Conservation (phyloP, 495 filamentous ascomycete species). For the Tuber melanosporum region DNA sequence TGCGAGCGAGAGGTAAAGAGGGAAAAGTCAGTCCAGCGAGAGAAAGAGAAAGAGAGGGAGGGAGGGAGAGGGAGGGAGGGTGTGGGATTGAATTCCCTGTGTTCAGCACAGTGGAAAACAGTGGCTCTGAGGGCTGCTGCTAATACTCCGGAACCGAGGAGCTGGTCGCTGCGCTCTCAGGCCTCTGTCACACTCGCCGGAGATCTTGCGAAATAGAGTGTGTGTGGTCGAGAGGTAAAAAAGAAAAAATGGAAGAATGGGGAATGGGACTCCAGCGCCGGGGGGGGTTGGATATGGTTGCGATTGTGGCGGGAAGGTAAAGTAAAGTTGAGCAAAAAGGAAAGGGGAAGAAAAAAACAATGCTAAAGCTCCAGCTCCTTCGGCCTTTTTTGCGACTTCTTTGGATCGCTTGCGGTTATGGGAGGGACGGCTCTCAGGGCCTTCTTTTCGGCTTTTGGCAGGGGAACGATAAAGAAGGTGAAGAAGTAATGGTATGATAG, state of each 20-base stretch:
- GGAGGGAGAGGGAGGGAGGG: background rate
- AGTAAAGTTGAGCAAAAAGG: slow-evolving; percentile 16
- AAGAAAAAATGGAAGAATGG: slow-evolving; percentile 1
- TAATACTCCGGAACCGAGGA: slow-evolving; percentile 34
- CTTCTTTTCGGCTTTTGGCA: slow-evolving; percentile 16
- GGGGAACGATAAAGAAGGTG: slow-evolving; percentile 12
- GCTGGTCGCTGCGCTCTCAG: slow-evolving; percentile 28
- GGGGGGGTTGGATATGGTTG: background rate
- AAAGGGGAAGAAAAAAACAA: slow-evolving; percentile 18
- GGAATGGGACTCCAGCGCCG: background rate
- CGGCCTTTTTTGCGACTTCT: slow-evolving; percentile 4
- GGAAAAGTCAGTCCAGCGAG: background rate
- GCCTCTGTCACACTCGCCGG: slow-evolving; percentile 36
- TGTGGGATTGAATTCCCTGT: background rate
- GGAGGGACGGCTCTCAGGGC: background rate
- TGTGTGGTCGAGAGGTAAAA: slow-evolving; percentile 16
- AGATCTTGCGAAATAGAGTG: slow-evolving; percentile 35
- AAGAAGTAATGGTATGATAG: background rate
- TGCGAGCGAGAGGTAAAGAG: background rate
- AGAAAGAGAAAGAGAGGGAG: background rate
- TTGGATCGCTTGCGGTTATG: background rate
- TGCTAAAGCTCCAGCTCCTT: slow-evolving; percentile 8
- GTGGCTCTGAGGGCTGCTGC: slow-evolving; percentile 5
- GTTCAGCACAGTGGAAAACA: background rate
- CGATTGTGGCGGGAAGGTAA: slow-evolving; percentile 8